Percentiles rank a stretch among this genome's conserved stretches.
phyloP scores from a whole-genome alignment of 441 rosid species.

The Rhodomyrtus psidioides region DNA sequence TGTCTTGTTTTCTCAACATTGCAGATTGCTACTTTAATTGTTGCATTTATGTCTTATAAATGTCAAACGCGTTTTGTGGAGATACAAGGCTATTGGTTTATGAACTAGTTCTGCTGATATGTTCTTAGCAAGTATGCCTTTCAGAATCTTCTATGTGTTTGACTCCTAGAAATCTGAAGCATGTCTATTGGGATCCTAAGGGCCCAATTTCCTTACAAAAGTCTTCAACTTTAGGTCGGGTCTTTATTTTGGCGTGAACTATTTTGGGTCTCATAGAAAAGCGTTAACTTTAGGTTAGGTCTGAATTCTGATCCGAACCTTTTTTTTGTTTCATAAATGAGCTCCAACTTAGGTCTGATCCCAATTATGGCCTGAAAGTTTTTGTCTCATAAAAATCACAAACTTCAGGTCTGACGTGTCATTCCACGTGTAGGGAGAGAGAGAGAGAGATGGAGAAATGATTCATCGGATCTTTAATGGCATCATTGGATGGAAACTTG shows the following conservation, averaged over 20 bases:
- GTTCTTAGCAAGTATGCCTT: background rate
- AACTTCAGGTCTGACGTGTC: too few species aligned
- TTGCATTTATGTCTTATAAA: background rate
- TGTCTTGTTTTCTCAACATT: conserved; percentile 15
- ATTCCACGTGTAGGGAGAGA: too few species aligned
- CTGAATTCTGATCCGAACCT: background rate
- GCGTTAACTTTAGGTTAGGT: background rate
- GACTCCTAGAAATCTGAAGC: background rate
- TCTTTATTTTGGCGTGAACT: background rate
- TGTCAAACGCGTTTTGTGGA: background rate
- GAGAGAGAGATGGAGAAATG: too few species aligned
- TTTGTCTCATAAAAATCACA: background rate
- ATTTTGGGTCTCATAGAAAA: background rate
- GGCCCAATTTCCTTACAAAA: background rate
- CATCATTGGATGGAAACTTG: background rate
- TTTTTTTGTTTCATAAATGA: background rate
- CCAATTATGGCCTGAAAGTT: background rate
- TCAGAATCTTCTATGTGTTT: background rate
- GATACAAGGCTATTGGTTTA: background rate
- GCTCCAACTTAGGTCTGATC: background rate
- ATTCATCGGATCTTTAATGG: background rate
- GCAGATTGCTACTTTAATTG: background rate
- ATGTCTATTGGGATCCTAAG: background rate
- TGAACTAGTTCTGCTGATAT: background rate
- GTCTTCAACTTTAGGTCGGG: background rate